Percentiles rank a stretch among this genome's conserved stretches.
Evolutionary conservation across 176 grass and related monocot species (phyloP).

Genomic region (Lolium perenne): DNA sequence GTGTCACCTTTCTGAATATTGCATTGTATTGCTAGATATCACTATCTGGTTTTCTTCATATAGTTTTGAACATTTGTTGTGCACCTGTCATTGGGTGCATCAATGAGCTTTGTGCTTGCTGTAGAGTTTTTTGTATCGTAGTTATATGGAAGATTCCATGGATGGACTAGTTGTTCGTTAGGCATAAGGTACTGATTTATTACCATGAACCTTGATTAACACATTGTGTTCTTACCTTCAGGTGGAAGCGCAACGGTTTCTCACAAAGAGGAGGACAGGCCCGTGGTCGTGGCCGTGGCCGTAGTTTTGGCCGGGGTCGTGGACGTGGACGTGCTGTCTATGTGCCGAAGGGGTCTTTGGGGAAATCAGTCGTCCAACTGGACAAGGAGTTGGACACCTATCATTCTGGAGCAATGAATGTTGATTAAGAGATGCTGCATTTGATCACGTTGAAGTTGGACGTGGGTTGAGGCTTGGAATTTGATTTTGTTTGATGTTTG

Average conservation of each 20-base stretch:
- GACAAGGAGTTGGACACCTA: constrained; percentile 95
- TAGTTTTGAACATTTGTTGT: not conserved
- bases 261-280: constrained; percentile 54
- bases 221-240: constrained; percentile 32
- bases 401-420: constrained; percentile 75
- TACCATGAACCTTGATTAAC: not conserved
- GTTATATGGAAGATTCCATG: not conserved
- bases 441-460: not conserved
- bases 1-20: not conserved
- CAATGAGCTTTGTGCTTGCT: not conserved
- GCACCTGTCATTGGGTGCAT: not conserved
- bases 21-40: not conserved
- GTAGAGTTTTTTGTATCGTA: not conserved
- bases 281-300: constrained; percentile 36
- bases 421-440: constrained; percentile 42
- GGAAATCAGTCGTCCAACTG: constrained; percentile 74
- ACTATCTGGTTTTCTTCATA: not conserved
- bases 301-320: constrained; percentile 42
- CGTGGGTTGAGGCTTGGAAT: not conserved
- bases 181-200: not conserved
- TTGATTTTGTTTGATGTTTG: constrained; percentile 46
- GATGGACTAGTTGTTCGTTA: not conserved
- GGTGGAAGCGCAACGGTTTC: constrained; percentile 56
- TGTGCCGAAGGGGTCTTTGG: constrained; percentile 45
- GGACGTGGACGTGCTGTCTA: constrained; percentile 62